Evolutionary conservation across 2,329 filamentous ascomycete species (phyloP), one percentile per base, ranked within the genome.

Genomic region (Xylariaceae sp.): DNA sequence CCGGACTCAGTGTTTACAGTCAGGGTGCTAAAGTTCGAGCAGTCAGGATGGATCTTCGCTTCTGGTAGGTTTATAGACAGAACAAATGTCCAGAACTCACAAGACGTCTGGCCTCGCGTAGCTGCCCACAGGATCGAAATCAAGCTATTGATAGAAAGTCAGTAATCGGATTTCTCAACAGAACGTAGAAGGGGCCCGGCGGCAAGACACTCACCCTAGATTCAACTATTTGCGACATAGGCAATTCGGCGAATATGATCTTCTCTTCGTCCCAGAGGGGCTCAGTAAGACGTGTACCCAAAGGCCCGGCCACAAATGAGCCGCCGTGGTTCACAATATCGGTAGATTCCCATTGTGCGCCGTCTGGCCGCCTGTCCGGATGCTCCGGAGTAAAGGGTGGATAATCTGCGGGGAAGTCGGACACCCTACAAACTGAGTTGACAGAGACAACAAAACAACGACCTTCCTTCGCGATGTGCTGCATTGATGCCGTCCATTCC

Each of bases 401-500:
- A 40, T 71, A 71, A 38, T 71, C 67, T 2, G 55, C 20, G 12
- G 67, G 68, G 37, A 70, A 71, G 42, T 70, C 67, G 0, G 67
- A 67, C 7, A 69, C 66, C 41, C 56, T 68, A 52, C 63, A 67
- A 49, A 68, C 62, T 22, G 67, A 64, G 45, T 71, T 71, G 29
- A 66, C 65, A 0, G 64, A 67, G 5, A 70, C 64, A 3, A 71
- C 67, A 45, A 70, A 71, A 48, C 67, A 70, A 23, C 68, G 62
- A 10, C 68, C 68, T 47, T 71, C 68, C 47, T 71, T 71, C n/a
- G 68, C 68, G 21, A 71, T 69, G 45, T 71, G 68, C 43, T 69
- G 67, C 66, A 69, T 69, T 3, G 67, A 65, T 7, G 67, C 67
- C 11, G 58, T 60, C 68, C 68, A 70, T 16, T 63, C 47, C 11